These are phyloP conservation scores for Vicia faba DNA, from an alignment of 306 rosid species.

Conservation along the genomic window DNA sequence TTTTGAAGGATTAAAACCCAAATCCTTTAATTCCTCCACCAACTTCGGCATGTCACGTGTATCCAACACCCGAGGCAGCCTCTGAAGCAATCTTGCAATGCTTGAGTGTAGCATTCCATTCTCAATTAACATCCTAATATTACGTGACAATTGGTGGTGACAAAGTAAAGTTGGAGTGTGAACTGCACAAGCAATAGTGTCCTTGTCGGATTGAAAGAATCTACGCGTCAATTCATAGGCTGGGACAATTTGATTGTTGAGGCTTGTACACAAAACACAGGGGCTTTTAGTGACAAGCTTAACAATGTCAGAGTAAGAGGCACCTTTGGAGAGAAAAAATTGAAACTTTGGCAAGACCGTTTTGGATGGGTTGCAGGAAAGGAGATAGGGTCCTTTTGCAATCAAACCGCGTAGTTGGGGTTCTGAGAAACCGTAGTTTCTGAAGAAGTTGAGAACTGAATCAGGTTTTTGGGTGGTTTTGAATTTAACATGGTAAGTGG, in stretches of 20 bases:
- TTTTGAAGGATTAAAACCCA: no score
- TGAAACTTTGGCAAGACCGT: no score
- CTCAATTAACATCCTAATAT: neutral
- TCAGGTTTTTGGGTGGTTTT: neutral
- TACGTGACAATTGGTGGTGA: neutral
- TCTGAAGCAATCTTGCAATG: neutral
- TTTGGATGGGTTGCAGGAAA: conserved; percentile 7
- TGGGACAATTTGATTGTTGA: conserved; percentile 18
- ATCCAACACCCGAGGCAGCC: neutral
- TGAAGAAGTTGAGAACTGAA: conserved; percentile 1
- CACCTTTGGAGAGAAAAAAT: conserved; percentile 39
- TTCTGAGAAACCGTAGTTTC: neutral
- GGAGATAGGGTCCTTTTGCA: neutral
- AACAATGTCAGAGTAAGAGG: conserved; percentile 10
- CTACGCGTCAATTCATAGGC: neutral
- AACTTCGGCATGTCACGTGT: conserved; percentile 7
- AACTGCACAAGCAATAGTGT: neutral
- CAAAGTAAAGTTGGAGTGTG: neutral
- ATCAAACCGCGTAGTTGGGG: neutral
- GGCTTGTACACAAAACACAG: neutral
- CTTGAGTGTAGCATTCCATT: neutral
- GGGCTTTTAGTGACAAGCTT: neutral
- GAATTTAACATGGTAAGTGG: conserved; percentile 20
- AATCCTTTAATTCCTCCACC: neutral
- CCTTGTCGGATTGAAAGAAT: neutral